phyloP scores from a whole-genome alignment of 2,329 filamentous ascomycete species.

The Cordyceps pruinosa region DNA sequence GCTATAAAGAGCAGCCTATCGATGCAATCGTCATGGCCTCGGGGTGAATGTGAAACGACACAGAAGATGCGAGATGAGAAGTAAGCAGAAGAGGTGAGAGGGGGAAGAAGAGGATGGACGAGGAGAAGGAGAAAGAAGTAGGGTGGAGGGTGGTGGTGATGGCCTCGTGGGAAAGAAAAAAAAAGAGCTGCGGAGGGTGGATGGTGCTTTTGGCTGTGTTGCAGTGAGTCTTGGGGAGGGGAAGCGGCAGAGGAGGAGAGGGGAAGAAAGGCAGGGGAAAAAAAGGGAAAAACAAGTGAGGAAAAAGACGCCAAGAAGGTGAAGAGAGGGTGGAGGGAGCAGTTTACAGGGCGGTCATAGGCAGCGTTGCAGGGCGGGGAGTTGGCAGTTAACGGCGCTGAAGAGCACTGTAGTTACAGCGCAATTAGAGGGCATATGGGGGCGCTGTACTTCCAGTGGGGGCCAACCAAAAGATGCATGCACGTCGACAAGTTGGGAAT shows the following conservation, averaged over 20 bases:
- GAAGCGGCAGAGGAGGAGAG: neutral
- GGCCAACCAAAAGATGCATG: neutral
- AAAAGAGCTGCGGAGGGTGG: neutral
- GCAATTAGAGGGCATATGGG: neutral
- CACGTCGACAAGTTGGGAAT: neutral
- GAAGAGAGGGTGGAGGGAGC: neutral
- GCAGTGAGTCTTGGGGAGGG: neutral
- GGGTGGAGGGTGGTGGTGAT: conserved; percentile 4
- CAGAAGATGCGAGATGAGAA: neutral
- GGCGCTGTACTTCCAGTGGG: neutral
- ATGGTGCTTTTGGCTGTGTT: neutral
- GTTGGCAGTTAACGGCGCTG: neutral
- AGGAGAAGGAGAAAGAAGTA: neutral
- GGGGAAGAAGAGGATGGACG: neutral
- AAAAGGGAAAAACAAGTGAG: neutral
- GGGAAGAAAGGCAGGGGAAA: neutral
- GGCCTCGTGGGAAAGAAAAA: conserved; percentile 4
- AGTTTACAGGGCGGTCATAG: neutral
- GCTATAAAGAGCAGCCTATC: conserved; percentile 2
- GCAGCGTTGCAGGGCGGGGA: neutral
- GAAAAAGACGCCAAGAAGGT: neutral
- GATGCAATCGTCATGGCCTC: conserved; percentile 3
- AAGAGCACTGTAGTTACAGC: neutral
- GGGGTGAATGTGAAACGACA: neutral
- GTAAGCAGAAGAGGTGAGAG: neutral